A percentile compares a stretch with the other conserved stretches of the same genome.
Evolutionary conservation across 345 rosid genomes (phyloP).

Genomic region (Gynandropsis gynandra): DNA sequence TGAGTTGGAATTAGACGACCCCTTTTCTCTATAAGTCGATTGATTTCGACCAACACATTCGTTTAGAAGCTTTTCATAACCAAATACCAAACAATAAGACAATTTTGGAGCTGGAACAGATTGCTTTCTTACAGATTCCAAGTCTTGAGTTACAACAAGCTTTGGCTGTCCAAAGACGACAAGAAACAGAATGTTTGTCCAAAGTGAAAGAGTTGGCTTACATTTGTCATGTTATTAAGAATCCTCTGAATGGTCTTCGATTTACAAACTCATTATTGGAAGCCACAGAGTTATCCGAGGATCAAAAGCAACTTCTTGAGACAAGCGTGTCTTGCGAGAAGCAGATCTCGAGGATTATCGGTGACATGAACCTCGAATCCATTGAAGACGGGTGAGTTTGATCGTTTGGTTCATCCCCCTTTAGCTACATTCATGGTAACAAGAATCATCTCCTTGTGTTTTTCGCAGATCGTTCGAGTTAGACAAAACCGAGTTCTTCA

Average conservation of each 20-base stretch:
- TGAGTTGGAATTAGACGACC: too few species aligned
- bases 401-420: neutral
- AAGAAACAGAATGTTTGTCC: slow-evolving; percentile 50
- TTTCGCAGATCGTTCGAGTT: slow-evolving; percentile 65
- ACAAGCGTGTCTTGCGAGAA: slow-evolving; percentile 81
- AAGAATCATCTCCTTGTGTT: neutral
- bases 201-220: slow-evolving; percentile 80
- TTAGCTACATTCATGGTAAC: slow-evolving; percentile 6
- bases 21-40: neutral
- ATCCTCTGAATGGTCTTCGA: slow-evolving; percentile 67
- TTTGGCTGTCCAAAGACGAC: slow-evolving; percentile 63
- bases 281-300: slow-evolving; percentile 61
- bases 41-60: neutral
- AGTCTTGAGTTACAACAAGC: slow-evolving; percentile 90
- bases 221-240: slow-evolving; percentile 71
- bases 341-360: slow-evolving; percentile 65
- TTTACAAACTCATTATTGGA: slow-evolving; percentile 74
- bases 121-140: slow-evolving; percentile 91
- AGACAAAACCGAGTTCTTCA: slow-evolving; percentile 62
- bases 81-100: neutral
- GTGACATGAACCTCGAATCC: slow-evolving; percentile 54
- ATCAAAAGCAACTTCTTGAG: slow-evolving; percentile 83
- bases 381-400: slow-evolving; percentile 74
- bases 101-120: too few species aligned
- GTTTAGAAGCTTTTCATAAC: neutral